Conservation (phyloP, 306 rosid species). For the Trichosanthes truncata region DNA sequence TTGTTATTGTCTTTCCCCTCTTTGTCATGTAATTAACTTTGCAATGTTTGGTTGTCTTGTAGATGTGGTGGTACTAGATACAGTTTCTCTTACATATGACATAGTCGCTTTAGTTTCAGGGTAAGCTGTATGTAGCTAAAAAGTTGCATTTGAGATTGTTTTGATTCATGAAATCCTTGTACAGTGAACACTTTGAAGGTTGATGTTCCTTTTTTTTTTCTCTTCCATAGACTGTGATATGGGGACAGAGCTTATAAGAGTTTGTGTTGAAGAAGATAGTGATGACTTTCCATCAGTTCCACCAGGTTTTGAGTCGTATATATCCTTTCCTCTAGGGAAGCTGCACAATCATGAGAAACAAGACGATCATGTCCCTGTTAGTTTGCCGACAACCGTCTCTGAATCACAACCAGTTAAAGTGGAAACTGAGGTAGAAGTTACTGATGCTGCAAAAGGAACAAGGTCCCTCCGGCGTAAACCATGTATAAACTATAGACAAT, state of each 20-base stretch:
- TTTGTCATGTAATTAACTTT: constrained; percentile 16
- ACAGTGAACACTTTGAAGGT: constrained; percentile 18
- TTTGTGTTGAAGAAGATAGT: constrained; percentile 73
- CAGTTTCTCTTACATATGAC: background rate
- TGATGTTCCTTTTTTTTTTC: constrained; percentile 6
- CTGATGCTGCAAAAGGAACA: constrained; percentile 41
- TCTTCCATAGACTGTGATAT: constrained; percentile 26
- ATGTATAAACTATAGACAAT: constrained; percentile 47
- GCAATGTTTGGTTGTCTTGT: constrained; percentile 2
- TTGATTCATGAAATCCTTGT: constrained; percentile 17
- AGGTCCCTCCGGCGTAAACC: constrained; percentile 68
- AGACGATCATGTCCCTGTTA: constrained; percentile 29
- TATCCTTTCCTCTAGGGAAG: constrained; percentile 49
- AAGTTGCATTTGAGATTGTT: background rate
- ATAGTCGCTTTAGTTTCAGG: constrained; percentile 11
- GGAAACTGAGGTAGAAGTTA: constrained; percentile 28
- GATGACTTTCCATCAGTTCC: constrained; percentile 95
- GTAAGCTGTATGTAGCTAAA: constrained; percentile 4
- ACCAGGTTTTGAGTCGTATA: constrained; percentile 91
- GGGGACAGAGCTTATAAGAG: constrained; percentile 89
- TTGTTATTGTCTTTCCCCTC: background rate
- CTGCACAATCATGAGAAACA: constrained; percentile 42
- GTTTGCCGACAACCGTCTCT: constrained; percentile 33
- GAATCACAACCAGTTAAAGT: constrained; percentile 43
- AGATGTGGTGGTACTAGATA: constrained; percentile 1